Evolutionary conservation across 768 basidiomycete species (phyloP), one percentile per base, ranked within the genome.

Genomic region (Suillus discolor): DNA sequence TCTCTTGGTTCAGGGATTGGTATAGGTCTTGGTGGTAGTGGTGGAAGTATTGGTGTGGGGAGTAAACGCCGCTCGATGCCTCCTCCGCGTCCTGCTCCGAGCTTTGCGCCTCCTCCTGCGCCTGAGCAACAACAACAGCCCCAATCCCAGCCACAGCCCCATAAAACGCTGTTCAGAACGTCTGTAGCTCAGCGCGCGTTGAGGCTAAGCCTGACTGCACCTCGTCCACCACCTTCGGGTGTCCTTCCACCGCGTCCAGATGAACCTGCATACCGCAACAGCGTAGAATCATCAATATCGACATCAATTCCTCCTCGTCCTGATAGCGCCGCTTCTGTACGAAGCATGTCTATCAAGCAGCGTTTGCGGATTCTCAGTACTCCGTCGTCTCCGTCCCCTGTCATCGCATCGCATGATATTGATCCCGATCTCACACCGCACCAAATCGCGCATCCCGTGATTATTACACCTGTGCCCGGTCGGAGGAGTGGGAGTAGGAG

Each of bases 81-180:
- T 4, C 92, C 91, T 20, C 89, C 87, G 36, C 87, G 89, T 16
- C 92, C 92, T 38, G 85, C 89, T 5, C 91, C 92, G 0, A 89
- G 84, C 34, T 83, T 83, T 59, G 89, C 90, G 7, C 84, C 89
- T 18, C 91, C 91, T 16, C 88, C 89, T 57, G 87, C 90, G 8
- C 91, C 91, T 4, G 72, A 68, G 42, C 69, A 74, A 45, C 72
- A 69, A n/a, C 68, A 71, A 57, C 39, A 57, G 41, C 28, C 57
- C 31, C 62, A 69, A n/a, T 49, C 69, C 6, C 60, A 66, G 12
- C 74, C 71, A 67, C 79, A 74, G 51, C 68, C 75, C 16, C 59
- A 60, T 25, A 60, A 60, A 60, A 60, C 59, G 12, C 18, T 41
- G 25, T 85, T 88, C 76, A 86, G 89, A 62, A 85, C 84, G 62